phyloP scores from a whole-genome alignment of 208 protist genomes.

The Trypanosoma lewisi region DNA sequence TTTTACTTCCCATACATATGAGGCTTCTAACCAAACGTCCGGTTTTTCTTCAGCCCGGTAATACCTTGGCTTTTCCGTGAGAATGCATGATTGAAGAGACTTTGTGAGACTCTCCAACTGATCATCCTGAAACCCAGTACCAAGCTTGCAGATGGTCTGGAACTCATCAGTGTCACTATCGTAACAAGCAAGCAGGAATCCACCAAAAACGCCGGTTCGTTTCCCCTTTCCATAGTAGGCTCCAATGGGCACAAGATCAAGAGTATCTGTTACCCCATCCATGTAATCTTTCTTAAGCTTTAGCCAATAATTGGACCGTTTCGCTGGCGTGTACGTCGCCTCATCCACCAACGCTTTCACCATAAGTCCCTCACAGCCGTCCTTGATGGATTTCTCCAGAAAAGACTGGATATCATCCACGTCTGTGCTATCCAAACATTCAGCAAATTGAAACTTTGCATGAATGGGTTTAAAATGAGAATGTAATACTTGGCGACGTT shows the following conservation, averaged over 20 bases:
- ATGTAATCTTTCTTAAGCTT: constrained; percentile 99
- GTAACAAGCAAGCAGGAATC: constrained; percentile 98
- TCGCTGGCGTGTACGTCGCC: constrained; percentile 95
- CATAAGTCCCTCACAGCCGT: constrained; percentile 97
- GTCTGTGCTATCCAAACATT: constrained; percentile 78
- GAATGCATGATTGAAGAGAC: constrained; percentile 52
- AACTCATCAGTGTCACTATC: constrained; percentile 96
- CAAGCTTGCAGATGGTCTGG: constrained; percentile 98
- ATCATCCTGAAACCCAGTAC: constrained; percentile 97
- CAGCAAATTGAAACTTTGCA: constrained; percentile 88
- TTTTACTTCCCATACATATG: constrained; percentile 98
- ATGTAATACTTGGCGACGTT: constrained; percentile 84
- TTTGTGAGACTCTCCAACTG: constrained; percentile 77
- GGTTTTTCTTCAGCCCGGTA: constrained; percentile 74
- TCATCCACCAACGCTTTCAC: constrained; percentile 96
- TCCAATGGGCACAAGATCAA: constrained; percentile 99
- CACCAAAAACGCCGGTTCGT: constrained; percentile 96
- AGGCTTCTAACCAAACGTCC: constrained; percentile 97
- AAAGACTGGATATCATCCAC: constrained; percentile 95
- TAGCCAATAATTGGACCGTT: constrained; percentile 97
- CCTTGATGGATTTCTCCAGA: constrained; percentile 92
- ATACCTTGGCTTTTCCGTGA: constrained; percentile 73
- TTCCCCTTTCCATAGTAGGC: constrained; percentile 98
- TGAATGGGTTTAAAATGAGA: constrained; percentile 63
- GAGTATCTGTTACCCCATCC: constrained; percentile 95